Conservation (phyloP, 768 basidiomycete genomes). For the Pulveroboletus sp. region DNA sequence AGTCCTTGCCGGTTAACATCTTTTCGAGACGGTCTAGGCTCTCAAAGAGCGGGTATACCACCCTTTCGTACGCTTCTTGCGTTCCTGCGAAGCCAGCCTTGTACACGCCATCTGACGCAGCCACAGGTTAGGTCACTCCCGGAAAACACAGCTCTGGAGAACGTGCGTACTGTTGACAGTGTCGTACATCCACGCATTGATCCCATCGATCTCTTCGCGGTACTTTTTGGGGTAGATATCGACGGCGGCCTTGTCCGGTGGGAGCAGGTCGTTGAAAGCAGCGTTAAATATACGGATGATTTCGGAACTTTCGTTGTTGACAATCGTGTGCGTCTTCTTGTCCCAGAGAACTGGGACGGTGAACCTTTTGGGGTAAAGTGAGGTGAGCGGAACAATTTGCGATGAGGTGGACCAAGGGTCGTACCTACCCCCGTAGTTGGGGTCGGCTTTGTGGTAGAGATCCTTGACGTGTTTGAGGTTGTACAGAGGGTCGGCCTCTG, state of each 20-base stretch:
- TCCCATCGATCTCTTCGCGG: conserved; percentile 71
- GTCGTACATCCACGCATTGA: conserved; percentile 87
- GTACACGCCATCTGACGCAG: conserved; percentile 76
- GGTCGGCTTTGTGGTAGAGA: conserved; percentile 76
- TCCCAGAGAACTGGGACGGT: conserved; percentile 94
- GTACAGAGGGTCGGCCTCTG: conserved; percentile 78
- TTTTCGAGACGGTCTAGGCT: conserved; percentile 81
- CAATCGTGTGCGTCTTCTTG: conserved; percentile 80
- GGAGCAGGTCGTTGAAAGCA: conserved; percentile 72
- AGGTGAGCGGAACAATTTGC: background rate
- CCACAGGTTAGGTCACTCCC: background rate
- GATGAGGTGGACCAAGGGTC: conserved; percentile 2
- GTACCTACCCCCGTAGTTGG: conserved; percentile 68
- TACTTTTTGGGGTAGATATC: conserved; percentile 79
- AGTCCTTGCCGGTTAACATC: conserved; percentile 74
- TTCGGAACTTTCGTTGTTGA: conserved; percentile 95
- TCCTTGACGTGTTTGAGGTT: conserved; percentile 73
- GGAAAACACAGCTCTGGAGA: conserved; percentile 9
- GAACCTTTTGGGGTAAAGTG: conserved; percentile 55
- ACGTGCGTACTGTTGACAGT: conserved; percentile 69
- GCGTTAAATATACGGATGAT: conserved; percentile 93
- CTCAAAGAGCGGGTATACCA: conserved; percentile 71
- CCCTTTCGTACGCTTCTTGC: conserved; percentile 77
- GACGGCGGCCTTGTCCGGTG: conserved; percentile 58
- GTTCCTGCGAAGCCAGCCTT: conserved; percentile 82